Base-by-base conservation (phyloP, 352 stramenopile genomes). In the Phytophthora meadii region DNA sequence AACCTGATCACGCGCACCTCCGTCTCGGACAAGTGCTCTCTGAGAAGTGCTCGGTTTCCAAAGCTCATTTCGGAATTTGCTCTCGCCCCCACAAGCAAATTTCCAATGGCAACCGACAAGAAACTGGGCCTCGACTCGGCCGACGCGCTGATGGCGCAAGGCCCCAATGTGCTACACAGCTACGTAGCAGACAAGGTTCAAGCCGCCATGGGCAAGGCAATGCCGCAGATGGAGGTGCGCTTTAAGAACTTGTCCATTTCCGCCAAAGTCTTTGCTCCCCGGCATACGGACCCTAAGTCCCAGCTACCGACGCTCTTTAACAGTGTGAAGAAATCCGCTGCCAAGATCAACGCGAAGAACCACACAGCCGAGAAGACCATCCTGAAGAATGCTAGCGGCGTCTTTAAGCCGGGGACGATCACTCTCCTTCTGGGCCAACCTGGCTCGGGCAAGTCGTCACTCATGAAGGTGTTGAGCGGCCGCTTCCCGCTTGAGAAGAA, bases 231-330 rank as follows among this genome's bases (percentile, higher is more conserved):
- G 62, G 68, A 75, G 47, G 62, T 75, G 15, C 68, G 68, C 22
- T 70, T 72, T 34, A 56, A 68, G 40, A 54, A 69, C 45, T 30
- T 76, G 37, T 69, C 62, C 12, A 65, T 72, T 41, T 59, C 68
- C 19, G 68, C 54, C 37, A 74, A 73, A 17, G 39, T 75, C 4
- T 64, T 61, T 42, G 65, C 53, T 1, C 57, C 51, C 4, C 42
- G 27, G 9, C 41, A 62, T 10, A 58, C 53, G 11, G 61, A 66
- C 39, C 30, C 51, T 8, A 70, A 65, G 39, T 7, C 50, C 1
- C 61, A 83, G 48, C 60, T 85, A 32, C 77, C 74, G 24, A 87
- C 78, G 30, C 55, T 87, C 32, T 69, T 64, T 30, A 82, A 82
- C 50, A 66, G 68, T 27, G 48, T 81, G 51, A 78, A 77, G 59